Evolutionary conservation across 306 rosid genomes (phyloP).

Genomic region (Cucumis cinereus): DNA sequence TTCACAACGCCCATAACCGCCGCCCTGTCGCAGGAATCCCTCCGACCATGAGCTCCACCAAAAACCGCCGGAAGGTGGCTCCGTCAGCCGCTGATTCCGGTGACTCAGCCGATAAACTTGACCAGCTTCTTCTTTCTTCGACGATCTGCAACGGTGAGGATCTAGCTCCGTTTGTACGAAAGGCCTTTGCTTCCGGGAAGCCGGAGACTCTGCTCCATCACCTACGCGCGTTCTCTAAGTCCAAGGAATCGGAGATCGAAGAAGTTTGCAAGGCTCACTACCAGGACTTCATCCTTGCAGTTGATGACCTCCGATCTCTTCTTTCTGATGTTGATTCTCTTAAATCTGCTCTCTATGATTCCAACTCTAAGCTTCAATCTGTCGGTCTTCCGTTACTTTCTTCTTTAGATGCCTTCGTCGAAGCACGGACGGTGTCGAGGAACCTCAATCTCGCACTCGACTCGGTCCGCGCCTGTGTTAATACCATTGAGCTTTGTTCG

Average conservation of each 20-base stretch:
- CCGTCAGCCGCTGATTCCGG: slow-evolving; percentile 39
- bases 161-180: slow-evolving; percentile 80
- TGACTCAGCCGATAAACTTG: slow-evolving; percentile 74
- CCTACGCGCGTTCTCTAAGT: slow-evolving; percentile 83
- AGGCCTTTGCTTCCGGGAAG: slow-evolving; percentile 66
- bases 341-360: slow-evolving; percentile 78
- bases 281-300: slow-evolving; percentile 97
- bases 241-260: slow-evolving; percentile 94
- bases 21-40: neutral
- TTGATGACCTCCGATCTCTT: slow-evolving; percentile 95
- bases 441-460: slow-evolving; percentile 72
- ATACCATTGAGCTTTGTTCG: slow-evolving; percentile 60
- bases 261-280: slow-evolving; percentile 98
- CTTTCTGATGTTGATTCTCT: slow-evolving; percentile 89
- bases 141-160: slow-evolving; percentile 95
- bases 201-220: slow-evolving; percentile 85
- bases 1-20: slow-evolving; percentile 12
- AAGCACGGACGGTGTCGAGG: slow-evolving; percentile 60
- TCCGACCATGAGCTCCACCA: slow-evolving; percentile 40
- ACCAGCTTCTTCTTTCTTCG: slow-evolving; percentile 73
- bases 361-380: slow-evolving; percentile 79
- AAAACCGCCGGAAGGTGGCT: slow-evolving; percentile 60
- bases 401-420: slow-evolving; percentile 75
- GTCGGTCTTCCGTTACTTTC: slow-evolving; percentile 72
- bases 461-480: slow-evolving; percentile 36